These are phyloP conservation scores for Arabis hirsuta DNA, from an alignment of 345 rosid genomes.

Conservation along the genomic window DNA sequence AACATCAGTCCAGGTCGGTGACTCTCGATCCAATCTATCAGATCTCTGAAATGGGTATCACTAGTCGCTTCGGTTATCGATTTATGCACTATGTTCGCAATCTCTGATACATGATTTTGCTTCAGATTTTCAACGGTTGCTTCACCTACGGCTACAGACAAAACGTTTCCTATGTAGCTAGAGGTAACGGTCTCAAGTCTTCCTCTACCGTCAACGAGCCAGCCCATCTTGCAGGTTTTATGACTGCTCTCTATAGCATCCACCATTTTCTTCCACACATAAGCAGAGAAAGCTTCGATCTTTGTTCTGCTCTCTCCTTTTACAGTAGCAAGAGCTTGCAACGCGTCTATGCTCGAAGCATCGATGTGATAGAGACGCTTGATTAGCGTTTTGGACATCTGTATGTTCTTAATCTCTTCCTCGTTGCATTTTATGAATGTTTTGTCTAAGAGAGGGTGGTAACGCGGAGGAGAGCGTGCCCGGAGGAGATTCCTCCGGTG, in stretches of 20 bases:
- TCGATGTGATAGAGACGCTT: slow-evolving; percentile 79
- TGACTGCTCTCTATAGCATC: slow-evolving; percentile 49
- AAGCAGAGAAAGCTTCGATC: slow-evolving; percentile 88
- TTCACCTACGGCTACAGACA: slow-evolving; percentile 73
- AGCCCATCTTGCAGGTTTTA: slow-evolving; percentile 79
- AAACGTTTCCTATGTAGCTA: slow-evolving; percentile 75
- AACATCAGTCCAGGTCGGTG: slow-evolving; percentile 90
- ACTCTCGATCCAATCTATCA: slow-evolving; percentile 86
- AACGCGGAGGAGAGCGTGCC: slow-evolving; percentile 64
- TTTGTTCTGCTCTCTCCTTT: slow-evolving; percentile 62
- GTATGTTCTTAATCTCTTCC: slow-evolving; percentile 68
- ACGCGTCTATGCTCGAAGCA: slow-evolving; percentile 50
- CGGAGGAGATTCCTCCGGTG: slow-evolving; percentile 64
- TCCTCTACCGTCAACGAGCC: slow-evolving; percentile 80
- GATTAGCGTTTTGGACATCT: slow-evolving; percentile 47
- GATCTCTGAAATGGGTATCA: slow-evolving; percentile 68
- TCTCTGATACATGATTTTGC: slow-evolving; percentile 55
- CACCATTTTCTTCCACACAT: slow-evolving; percentile 79
- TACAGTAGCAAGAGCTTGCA: slow-evolving; percentile 60
- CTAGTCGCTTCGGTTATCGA: slow-evolving; percentile 62
- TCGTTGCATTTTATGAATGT: slow-evolving; percentile 64
- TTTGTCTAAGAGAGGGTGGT: slow-evolving; percentile 59
- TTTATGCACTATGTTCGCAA: slow-evolving; percentile 61
- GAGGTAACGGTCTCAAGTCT: slow-evolving; percentile 55
- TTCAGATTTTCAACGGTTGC: slow-evolving; percentile 54